Percentiles rank a stretch among this genome's conserved stretches.
phyloP scores from a whole-genome alignment of 768 basidiomycete genomes.

The Macrolepiota albuminosa region DNA sequence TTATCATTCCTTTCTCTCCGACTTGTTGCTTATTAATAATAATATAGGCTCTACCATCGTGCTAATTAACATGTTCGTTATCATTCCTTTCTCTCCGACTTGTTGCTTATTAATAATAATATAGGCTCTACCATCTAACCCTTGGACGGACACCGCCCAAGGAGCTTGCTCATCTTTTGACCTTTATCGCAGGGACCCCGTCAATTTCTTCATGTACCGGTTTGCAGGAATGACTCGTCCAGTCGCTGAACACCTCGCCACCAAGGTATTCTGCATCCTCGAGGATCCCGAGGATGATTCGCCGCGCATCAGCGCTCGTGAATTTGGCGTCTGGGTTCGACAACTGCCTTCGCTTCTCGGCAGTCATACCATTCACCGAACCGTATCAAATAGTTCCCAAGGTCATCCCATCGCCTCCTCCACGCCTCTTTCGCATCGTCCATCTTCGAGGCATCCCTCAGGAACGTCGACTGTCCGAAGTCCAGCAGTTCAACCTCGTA shows the following conservation, averaged over 20 bases:
- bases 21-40: constrained; percentile 2
- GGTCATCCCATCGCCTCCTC: constrained; percentile 62
- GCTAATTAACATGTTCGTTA: constrained; percentile 89
- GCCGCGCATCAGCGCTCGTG: constrained; percentile 68
- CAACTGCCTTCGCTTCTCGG: constrained; percentile 74
- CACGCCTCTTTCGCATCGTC: constrained; percentile 65
- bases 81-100: constrained; percentile 19
- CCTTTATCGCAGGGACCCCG: constrained; percentile 70
- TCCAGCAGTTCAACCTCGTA: constrained; percentile 48
- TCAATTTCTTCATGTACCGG: constrained; percentile 83
- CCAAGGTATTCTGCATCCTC: constrained; percentile 79
- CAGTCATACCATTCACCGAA: constrained; percentile 51
- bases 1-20: constrained; percentile 23
- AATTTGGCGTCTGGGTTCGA: constrained; percentile 84
- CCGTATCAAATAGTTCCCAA: constrained; percentile 54
- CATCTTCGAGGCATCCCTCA: constrained; percentile 62
- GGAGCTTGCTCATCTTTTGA: constrained; percentile 80
- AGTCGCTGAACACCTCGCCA: constrained; percentile 85
- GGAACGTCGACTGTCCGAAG: constrained; percentile 42
- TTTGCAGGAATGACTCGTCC: constrained; percentile 86
- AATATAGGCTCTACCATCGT: constrained; percentile 88
- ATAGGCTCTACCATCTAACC: constrained; percentile 96
- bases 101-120: not conserved
- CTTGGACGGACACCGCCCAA: constrained; percentile 92
- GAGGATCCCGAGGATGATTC: constrained; percentile 61